Percentiles rank a stretch among this genome's conserved stretches.
phyloP scores from a whole-genome alignment of 306 rosid species.

The Albizia julibrissin region DNA sequence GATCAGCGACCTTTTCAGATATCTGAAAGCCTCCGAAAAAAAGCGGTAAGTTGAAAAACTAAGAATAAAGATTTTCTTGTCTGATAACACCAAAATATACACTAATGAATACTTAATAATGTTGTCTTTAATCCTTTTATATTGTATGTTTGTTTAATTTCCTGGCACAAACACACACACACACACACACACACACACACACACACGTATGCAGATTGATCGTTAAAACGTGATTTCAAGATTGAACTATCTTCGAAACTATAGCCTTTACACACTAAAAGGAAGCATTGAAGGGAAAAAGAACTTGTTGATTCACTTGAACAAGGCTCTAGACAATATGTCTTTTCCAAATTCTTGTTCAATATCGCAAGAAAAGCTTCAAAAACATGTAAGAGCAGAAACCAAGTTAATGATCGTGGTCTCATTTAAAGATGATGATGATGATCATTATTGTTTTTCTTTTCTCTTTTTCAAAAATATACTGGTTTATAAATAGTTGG shows the following conservation, averaged over 20 bases:
- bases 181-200: too few relatives aligned
- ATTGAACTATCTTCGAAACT: not conserved
- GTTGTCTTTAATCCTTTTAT: not conserved
- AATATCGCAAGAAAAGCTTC: slow-evolving; percentile 2
- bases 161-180: not conserved
- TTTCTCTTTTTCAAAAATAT: too few relatives aligned
- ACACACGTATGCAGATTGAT: not conserved
- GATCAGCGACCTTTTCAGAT: not conserved
- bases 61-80: not conserved
- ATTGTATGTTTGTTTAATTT: not conserved
- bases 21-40: slow-evolving; percentile 18
- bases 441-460: too few relatives aligned
- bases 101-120: not conserved
- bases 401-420: too few relatives aligned
- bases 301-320: not conserved
- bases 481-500: not conserved
- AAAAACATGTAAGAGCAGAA: slow-evolving; percentile 2
- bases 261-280: not conserved
- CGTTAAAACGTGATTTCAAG: not conserved
- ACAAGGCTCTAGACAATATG: not conserved
- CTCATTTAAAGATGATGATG: too few relatives aligned
- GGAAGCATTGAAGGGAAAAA: not conserved
- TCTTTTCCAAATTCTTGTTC: not conserved
- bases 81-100: not conserved
- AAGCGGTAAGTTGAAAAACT: not conserved